phyloP scores from a whole-genome alignment of 169 alveolate species.

The Ichthyophthirius multifiliis region DNA sequence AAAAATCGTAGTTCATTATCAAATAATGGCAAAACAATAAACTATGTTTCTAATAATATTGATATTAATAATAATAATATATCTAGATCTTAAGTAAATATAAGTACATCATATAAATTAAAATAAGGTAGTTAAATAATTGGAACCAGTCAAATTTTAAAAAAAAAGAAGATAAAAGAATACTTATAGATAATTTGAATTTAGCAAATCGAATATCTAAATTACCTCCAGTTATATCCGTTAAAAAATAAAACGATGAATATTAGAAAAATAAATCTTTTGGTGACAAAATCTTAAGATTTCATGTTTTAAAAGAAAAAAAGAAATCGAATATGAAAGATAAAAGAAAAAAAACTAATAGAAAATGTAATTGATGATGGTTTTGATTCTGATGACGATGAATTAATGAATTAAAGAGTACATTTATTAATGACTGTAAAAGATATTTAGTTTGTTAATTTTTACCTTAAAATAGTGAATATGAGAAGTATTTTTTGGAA shows the following conservation, averaged over 20 bases:
- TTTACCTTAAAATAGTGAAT: constrained; percentile 3
- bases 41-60: too few species aligned
- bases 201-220: constrained; percentile 5
- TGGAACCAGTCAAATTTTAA: not conserved
- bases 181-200: not conserved
- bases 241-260: not conserved
- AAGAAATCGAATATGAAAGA: constrained; percentile 9
- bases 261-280: not conserved
- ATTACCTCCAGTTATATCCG: constrained; percentile 10
- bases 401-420: constrained; percentile 19
- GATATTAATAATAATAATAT: not conserved
- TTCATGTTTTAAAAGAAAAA: not conserved
- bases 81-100: not conserved
- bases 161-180: constrained; percentile 1
- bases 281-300: not conserved
- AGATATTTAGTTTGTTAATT: constrained; percentile 3
- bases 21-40: too few species aligned
- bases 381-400: constrained; percentile 2
- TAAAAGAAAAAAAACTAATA: not conserved
- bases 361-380: not conserved
- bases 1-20: too few species aligned
- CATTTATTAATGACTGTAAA: not conserved
- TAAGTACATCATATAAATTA: too few species aligned
- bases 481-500: constrained; percentile 13
- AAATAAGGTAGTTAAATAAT: not conserved